These are phyloP conservation scores for Dactylellina drechsleri DNA, from an alignment of 2,329 filamentous ascomycete genomes.

Conservation along the genomic window DNA sequence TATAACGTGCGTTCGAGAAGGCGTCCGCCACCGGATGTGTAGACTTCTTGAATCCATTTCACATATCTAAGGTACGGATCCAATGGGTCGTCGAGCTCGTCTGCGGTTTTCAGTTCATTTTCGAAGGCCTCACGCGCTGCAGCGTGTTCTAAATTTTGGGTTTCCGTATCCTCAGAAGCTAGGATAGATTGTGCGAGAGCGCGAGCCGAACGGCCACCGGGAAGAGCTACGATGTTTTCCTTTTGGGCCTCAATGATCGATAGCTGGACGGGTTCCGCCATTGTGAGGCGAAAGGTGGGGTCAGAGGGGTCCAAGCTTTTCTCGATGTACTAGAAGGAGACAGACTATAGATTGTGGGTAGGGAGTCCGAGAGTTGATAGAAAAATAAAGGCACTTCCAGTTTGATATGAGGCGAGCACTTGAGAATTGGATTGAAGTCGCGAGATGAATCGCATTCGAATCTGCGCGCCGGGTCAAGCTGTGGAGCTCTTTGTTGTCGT, in stretches of 20 bases:
- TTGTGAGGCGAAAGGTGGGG: slow-evolving; percentile 56
- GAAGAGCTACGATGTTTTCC: slow-evolving; percentile 95
- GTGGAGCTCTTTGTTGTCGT: slow-evolving; percentile 33
- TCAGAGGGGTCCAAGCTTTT: slow-evolving; percentile 20
- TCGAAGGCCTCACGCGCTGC: slow-evolving; percentile 57
- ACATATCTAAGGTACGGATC: slow-evolving; percentile 97
- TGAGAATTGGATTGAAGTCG: too few relatives aligned
- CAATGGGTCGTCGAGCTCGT: slow-evolving; percentile 91
- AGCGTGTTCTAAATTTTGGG: slow-evolving; percentile 73
- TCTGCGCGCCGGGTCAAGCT: background rate
- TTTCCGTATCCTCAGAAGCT: slow-evolving; percentile 46
- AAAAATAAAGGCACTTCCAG: too few relatives aligned
- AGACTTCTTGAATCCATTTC: slow-evolving; percentile 94
- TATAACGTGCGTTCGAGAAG: slow-evolving; percentile 94
- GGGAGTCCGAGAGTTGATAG: too few relatives aligned
- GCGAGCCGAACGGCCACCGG: slow-evolving; percentile 86
- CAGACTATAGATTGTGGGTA: too few relatives aligned
- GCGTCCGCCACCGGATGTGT: slow-evolving; percentile 88
- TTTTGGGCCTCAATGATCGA: slow-evolving; percentile 85
- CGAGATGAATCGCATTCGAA: too few relatives aligned
- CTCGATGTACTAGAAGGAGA: too few relatives aligned
- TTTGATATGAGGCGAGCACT: too few relatives aligned
- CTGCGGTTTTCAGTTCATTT: slow-evolving; percentile 83
- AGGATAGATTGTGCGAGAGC: slow-evolving; percentile 72
- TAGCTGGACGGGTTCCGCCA: slow-evolving; percentile 62